phyloP scores from a whole-genome alignment of 768 basidiomycete genomes.

The Boletus tomentosulus region DNA sequence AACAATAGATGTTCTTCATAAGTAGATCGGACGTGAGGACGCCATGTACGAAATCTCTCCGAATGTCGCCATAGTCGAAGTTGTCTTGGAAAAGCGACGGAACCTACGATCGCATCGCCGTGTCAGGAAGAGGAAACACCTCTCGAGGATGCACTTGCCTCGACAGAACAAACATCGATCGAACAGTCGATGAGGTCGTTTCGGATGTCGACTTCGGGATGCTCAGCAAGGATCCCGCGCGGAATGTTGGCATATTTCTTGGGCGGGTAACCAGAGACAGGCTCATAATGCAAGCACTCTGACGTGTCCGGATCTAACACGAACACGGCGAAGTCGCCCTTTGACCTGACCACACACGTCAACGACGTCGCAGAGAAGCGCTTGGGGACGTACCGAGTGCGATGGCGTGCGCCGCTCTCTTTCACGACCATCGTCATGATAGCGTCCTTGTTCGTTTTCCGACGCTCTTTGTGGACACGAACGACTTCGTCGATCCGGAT shows the following conservation, averaged over 20 bases:
- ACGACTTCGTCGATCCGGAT: constrained; percentile 88
- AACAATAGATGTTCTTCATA: constrained; percentile 92
- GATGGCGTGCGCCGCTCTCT: constrained; percentile 65
- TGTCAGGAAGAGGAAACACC: not conserved
- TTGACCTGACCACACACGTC: constrained; percentile 43
- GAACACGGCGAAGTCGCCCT: constrained; percentile 72
- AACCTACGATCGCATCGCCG: constrained; percentile 48
- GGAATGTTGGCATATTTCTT: constrained; percentile 63
- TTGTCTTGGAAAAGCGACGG: constrained; percentile 97
- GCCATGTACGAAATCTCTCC: constrained; percentile 91
- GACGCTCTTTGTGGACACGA: constrained; percentile 79
- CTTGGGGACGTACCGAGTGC: constrained; percentile 56
- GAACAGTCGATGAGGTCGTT: constrained; percentile 86
- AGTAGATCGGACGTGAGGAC: constrained; percentile 91
- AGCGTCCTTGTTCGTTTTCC: constrained; percentile 84
- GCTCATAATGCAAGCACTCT: constrained; percentile 83
- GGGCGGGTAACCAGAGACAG: constrained; percentile 65
- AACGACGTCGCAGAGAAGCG: not conserved
- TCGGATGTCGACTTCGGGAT: constrained; percentile 80
- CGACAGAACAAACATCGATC: constrained; percentile 92
- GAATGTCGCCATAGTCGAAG: constrained; percentile 92
- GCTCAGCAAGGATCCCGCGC: constrained; percentile 66
- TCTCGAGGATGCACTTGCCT: constrained; percentile 46
- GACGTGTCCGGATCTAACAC: constrained; percentile 72
- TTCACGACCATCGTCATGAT: constrained; percentile 97